Base-by-base conservation (phyloP, 768 basidiomycete species). In the Gelatoporia subvermispora region DNA sequence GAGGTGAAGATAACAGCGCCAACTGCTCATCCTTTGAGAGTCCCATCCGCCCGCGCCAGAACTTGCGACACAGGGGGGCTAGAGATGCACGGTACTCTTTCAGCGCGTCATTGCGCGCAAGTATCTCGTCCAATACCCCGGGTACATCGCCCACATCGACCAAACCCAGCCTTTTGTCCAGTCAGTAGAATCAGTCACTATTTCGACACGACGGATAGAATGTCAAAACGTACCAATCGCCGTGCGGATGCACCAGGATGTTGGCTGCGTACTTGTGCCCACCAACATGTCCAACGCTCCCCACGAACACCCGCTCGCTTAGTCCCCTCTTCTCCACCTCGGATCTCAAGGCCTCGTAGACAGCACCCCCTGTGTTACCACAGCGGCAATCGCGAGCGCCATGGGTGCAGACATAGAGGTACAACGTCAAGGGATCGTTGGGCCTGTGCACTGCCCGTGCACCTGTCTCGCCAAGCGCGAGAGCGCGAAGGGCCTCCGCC, bases 211-310 rank as follows among this genome's bases (percentile, higher is more conserved):
- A 41, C 21, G 24, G 36, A 47, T 43, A 22, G 43, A n/a, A 40
- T 21, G 28, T 16, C n/a, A n/a, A n/a, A 17, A 66, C 76, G 18
- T 54, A 85, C 85, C 85, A 88, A 66, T 88, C 85, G 22, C 84
- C 85, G 44, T 78, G 76, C 15, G 85, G 86, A 56, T 78, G 87
- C 0, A 85, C 68, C 10, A 88, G 61, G 10, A 85, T 42, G 62
- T 88, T 88, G 1, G 82, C 85, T 2, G 86, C 86, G 61, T 59
- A 88, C 89, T 87, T 75, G 66, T 93, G 90, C 21, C 88, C 88
- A 1, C 91, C 90, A 43, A 93, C 81, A 64, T 93, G 90, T 2
- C 77, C 85, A 5, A 84, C 77, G 53, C 88, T 81, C 3, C 79
- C 79, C 2, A 91, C 68, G 38, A 62, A 62, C 20, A 72, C 72